Percentiles rank a stretch among this genome's conserved stretches.
Conservation (phyloP, 768 basidiomycete species). For the Chalciporus piperatus region DNA sequence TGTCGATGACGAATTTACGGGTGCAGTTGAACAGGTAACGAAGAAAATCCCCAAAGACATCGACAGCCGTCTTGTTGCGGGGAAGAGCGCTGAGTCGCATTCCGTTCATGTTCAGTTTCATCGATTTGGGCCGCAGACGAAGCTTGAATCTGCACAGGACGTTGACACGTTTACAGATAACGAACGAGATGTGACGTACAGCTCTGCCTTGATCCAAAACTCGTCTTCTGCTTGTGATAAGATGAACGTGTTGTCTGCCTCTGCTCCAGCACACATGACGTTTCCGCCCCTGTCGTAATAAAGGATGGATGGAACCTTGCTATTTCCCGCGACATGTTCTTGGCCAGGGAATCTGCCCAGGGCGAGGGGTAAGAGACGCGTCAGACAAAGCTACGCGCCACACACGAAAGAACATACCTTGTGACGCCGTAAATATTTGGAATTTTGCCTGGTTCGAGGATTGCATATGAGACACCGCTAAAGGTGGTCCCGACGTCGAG, state of each 20-base stretch:
- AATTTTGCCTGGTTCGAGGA: conserved; percentile 77
- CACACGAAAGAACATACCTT: conserved; percentile 41
- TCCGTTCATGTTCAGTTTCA: conserved; percentile 82
- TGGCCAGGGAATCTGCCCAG: conserved; percentile 70
- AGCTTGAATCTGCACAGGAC: conserved; percentile 63
- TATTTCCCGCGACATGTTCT: conserved; percentile 82
- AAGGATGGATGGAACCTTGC: conserved; percentile 77
- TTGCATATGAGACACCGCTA: conserved; percentile 80
- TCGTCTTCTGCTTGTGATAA: conserved; percentile 74
- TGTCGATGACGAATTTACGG: conserved; percentile 71
- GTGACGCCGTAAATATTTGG: conserved; percentile 82
- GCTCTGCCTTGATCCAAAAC: conserved; percentile 70
- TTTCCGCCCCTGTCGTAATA: conserved; percentile 67
- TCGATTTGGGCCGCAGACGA: conserved; percentile 70
- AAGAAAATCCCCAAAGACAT: conserved; percentile 80
- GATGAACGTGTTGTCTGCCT: conserved; percentile 62
- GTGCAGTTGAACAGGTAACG: conserved; percentile 74
- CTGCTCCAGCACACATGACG: conserved; percentile 73
- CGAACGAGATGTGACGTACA: conserved; percentile 45
- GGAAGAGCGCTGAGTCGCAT: conserved; percentile 73
- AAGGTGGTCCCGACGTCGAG: conserved; percentile 84
- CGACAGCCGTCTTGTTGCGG: conserved; percentile 60
- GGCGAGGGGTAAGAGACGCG: conserved; percentile 14
- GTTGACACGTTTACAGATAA: neutral
- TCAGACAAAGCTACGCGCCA: no score